Conservation (phyloP, 2,329 filamentous ascomycete species). For the Aureobasidium lini region DNA sequence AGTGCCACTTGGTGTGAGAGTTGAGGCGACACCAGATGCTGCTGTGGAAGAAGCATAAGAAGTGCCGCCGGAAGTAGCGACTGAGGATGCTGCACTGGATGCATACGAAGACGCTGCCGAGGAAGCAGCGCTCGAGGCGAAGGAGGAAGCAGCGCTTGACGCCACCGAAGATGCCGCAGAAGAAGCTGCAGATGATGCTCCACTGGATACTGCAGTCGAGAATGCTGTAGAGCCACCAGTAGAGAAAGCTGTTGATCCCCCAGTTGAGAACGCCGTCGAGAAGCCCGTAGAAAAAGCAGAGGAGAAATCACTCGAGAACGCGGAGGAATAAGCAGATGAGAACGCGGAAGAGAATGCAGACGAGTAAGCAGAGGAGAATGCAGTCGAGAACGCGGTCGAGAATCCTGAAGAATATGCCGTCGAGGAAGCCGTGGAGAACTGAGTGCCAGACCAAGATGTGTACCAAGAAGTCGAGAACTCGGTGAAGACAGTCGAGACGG, state of each 20-base stretch:
- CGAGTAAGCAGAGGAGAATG: neutral
- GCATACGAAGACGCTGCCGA: constrained; percentile 8
- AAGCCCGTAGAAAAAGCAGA: constrained; percentile 23
- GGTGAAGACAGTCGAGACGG: neutral
- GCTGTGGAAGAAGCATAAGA: constrained; percentile 11
- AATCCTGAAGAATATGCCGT: neutral
- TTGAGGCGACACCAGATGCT: constrained; percentile 14
- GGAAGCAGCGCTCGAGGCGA: constrained; percentile 13
- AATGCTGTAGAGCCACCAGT: neutral
- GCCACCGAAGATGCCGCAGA: neutral
- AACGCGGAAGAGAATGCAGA: constrained; percentile 3
- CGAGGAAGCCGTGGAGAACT: neutral
- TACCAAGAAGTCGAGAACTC: constrained; percentile 2
- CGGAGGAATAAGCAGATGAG: constrained; percentile 3
- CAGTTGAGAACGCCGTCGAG: constrained; percentile 8
- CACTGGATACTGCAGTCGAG: constrained; percentile 10
- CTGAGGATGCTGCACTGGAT: constrained; percentile 10
- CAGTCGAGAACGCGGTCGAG: neutral
- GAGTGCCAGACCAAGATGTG: neutral
- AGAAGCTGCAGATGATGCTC: constrained; percentile 1
- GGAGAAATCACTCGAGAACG: constrained; percentile 1
- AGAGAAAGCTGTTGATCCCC: neutral
- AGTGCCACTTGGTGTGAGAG: neutral
- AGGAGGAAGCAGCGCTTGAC: constrained; percentile 24
- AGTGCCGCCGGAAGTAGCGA: constrained; percentile 12